Evolutionary conservation across 2,329 filamentous ascomycete genomes (phyloP).

Genomic region (Teratosphaeria pseudoeucalypti): DNA sequence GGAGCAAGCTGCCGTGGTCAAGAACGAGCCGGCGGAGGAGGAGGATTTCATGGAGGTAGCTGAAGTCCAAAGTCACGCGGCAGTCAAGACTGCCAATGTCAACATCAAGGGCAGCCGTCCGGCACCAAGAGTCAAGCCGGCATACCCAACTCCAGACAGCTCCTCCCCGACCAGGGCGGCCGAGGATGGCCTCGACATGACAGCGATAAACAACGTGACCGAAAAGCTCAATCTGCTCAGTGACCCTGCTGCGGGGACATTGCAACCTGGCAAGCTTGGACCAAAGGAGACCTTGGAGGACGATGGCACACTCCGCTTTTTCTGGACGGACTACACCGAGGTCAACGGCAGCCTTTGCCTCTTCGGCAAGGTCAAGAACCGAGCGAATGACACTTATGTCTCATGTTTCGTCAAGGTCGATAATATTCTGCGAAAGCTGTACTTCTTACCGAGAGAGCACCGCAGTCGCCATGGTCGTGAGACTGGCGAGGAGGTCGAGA

Average conservation of each 20-base stretch:
- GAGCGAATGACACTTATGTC: slow-evolving; percentile 63
- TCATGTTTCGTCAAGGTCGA: slow-evolving; percentile 96
- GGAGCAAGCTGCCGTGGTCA: slow-evolving; percentile 57
- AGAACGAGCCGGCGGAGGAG: slow-evolving; percentile 57
- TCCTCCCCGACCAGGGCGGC: slow-evolving; percentile 62
- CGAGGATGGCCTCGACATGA: slow-evolving; percentile 53
- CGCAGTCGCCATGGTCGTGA: slow-evolving; percentile 51
- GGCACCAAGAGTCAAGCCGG: slow-evolving; percentile 58
- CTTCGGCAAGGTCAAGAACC: slow-evolving; percentile 93
- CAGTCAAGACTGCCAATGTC: slow-evolving; percentile 58
- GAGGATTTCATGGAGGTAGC: slow-evolving; percentile 78
- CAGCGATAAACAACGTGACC: slow-evolving; percentile 81
- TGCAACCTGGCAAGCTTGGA: slow-evolving; percentile 67
- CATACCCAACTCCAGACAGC: slow-evolving; percentile 59
- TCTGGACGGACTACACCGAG: slow-evolving; percentile 95
- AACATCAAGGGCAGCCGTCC: slow-evolving; percentile 77
- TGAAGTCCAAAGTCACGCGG: slow-evolving; percentile 55
- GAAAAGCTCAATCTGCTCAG: slow-evolving; percentile 76
- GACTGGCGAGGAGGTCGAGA: slow-evolving; percentile 68
- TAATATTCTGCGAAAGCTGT: slow-evolving; percentile 85
- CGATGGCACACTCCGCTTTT: slow-evolving; percentile 85
- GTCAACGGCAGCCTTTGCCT: slow-evolving; percentile 83
- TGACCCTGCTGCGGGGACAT: slow-evolving; percentile 56
- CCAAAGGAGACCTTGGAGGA: slow-evolving; percentile 81
- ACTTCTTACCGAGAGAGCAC: slow-evolving; percentile 72